Base-by-base conservation (phyloP, 805 yeast species). In the Ogataea henricii region DNA sequence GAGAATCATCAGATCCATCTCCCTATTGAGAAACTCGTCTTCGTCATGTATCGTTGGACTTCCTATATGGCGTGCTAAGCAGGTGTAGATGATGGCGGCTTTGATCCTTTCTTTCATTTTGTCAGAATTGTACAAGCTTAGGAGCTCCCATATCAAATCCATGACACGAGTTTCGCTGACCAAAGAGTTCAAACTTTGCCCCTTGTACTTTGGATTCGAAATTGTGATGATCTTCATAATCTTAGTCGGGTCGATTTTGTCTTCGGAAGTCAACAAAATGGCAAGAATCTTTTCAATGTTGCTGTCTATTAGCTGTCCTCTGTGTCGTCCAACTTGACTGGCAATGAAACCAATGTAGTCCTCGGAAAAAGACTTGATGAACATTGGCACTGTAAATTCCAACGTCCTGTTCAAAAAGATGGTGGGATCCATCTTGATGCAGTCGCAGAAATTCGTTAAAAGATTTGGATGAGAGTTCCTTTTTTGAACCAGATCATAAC, bases 361-460 rank as follows among this genome's bases (percentile, higher is more conserved):
- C 39, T 73, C 72, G 51, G 83, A 79, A 57, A 84, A 82, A 40
- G 81, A 81, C 8, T 83, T 83, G 46, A 90, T 73, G 6, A 91
- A 71, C 53, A 83, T 77, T 0, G 98, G 97, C 0, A 91, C 76
- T 0, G 91, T 87, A 58, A 81, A 85, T 16, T 81, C 78, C 39
- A 81, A 79, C 4, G 95, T 89, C 45, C 92, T 73, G 29, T 73
- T 73, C 22, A 91, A 69, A 44, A 94, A 86, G 16, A 79, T 80
- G 16, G 72, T 73, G 3, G 75, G 70, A 1, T 87, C 74, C 39
- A 89, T 78, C 0, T 82, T 86, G 16, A 89, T 73, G 9, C 89
- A 69, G 22, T 80, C 82, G 6, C 90, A 79, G 14, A 92, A 71
- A 48, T 79, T 76, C 21, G 72, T 71, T 22, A 89, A 75, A 45